These are phyloP conservation scores for Alternaria novae-zelandiae DNA, from an alignment of 2,329 filamentous ascomycete species.

Conservation along the genomic window DNA sequence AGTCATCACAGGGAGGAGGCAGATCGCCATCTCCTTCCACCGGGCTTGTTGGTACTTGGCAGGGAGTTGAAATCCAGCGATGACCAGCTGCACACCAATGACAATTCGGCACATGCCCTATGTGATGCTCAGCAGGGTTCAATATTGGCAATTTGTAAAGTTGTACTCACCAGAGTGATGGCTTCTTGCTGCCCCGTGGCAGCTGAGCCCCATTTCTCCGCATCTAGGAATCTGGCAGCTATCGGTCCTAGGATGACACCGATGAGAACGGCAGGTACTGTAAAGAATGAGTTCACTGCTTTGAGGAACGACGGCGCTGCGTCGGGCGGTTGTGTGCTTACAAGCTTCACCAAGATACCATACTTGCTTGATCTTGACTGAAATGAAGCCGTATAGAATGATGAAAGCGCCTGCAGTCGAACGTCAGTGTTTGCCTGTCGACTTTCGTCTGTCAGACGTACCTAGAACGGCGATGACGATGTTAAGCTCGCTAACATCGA, in stretches of 20 bases:
- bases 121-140: neutral
- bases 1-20: slow-evolving; percentile 66
- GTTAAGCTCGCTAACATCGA: slow-evolving; percentile 61
- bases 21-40: slow-evolving; percentile 62
- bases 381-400: slow-evolving; percentile 58
- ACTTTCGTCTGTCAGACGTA: slow-evolving; percentile 24
- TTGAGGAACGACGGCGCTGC: neutral
- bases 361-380: slow-evolving; percentile 59
- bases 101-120: slow-evolving; percentile 63
- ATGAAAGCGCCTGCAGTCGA: slow-evolving; percentile 53
- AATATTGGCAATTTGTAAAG: neutral
- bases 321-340: slow-evolving; percentile 43
- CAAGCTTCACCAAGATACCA: slow-evolving; percentile 63
- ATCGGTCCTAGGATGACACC: slow-evolving; percentile 64
- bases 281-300: neutral
- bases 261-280: slow-evolving; percentile 55
- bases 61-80: slow-evolving; percentile 67
- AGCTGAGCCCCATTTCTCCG: slow-evolving; percentile 48
- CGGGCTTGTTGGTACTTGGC: slow-evolving; percentile 60
- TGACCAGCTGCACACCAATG: slow-evolving; percentile 68
- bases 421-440: neutral
- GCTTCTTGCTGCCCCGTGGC: slow-evolving; percentile 43
- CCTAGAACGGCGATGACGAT: slow-evolving; percentile 57
- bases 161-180: slow-evolving; percentile 50
- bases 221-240: slow-evolving; percentile 60